Evolutionary conservation across 1,284 basidiomycete species (phyloP), one percentile per base, ranked within the genome.

Genomic region (Ceraceosorus guamensis): DNA sequence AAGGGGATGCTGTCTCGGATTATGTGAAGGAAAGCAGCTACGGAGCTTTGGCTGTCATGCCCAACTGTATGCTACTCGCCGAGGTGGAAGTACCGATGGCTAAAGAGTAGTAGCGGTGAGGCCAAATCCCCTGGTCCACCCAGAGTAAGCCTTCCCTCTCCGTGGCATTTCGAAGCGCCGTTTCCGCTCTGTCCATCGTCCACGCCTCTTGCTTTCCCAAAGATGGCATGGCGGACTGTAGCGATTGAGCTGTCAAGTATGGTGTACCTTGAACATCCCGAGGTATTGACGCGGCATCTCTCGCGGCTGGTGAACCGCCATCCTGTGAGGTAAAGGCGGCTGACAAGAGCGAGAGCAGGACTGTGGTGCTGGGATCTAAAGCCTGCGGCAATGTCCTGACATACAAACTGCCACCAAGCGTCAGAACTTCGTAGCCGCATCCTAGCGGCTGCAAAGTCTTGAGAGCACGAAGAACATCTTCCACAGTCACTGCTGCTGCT

Each of bases 111-210:
- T 52, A 52, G 4, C 51, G 35, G 39, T 37, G 41, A 52, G 51
- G 51, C 16, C 47, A 45, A 52, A 31, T 45, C 6, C 13, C 32
- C 47, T 52, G 41, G 73, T 98, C 93, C 35, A 97, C 75, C 93
- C 93, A 99, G 53, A 90, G 91, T 45, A 95, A 80, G 0, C 91
- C 93, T 66, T 97, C 91, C 35, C 87, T 81, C 66, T 91, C 80
- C 11, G 91, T 81, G 84, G 93, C 91, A 65, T 92, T 91, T 61
- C 91, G 86, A 67, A 98, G 76, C 2, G 87, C 90, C 4, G 84
- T 82, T 41, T 81, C 80, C 0, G 89, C 86, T 32, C 92, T 81
- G 16, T 88, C 86, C 41, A 80, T 75, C 0, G 83, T 83, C 93
- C 93, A 97, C 3, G 84, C 85, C n/a, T 79, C 76, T n/a, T n/a